Evolutionary conservation across 1,139 yeast species (phyloP).

Genomic region (Geotrichum citri-aurantii): DNA sequence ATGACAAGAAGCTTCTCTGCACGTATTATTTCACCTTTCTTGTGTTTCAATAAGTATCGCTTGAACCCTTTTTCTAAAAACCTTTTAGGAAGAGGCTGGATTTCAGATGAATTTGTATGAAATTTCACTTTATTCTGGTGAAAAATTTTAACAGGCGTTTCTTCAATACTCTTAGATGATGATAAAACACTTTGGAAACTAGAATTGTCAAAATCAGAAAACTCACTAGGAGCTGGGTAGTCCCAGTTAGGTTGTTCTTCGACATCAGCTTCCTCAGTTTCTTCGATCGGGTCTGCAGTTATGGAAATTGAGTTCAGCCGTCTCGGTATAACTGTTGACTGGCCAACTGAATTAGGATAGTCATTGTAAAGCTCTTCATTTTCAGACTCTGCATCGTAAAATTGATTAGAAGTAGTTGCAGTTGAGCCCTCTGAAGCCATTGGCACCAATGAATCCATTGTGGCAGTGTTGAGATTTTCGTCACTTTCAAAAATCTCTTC

Average conservation of each 20-base stretch:
- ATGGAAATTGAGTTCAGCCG: neutral
- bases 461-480: neutral
- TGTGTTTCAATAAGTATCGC: neutral
- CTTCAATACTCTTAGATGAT: neutral
- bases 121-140: neutral
- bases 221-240: neutral
- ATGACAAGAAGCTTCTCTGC: slow-evolving; percentile 62
- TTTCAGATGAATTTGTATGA: neutral
- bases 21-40: slow-evolving; percentile 57
- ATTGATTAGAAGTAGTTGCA: neutral
- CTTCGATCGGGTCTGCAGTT: neutral
- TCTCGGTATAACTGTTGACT: neutral
- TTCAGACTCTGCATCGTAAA: neutral
- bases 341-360: neutral
- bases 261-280: neutral
- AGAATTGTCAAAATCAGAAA: neutral
- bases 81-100: neutral
- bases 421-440: neutral
- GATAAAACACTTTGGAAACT: neutral
- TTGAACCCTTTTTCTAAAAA: neutral
- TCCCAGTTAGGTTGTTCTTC: neutral
- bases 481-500: neutral
- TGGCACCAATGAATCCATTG: neutral
- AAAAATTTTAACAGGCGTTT: neutral
- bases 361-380: neutral